Evolutionary conservation across 1,139 yeast genomes (phyloP), one percentile per base, ranked within the genome.

Genomic region (Lodderomyces parapsilosis): DNA sequence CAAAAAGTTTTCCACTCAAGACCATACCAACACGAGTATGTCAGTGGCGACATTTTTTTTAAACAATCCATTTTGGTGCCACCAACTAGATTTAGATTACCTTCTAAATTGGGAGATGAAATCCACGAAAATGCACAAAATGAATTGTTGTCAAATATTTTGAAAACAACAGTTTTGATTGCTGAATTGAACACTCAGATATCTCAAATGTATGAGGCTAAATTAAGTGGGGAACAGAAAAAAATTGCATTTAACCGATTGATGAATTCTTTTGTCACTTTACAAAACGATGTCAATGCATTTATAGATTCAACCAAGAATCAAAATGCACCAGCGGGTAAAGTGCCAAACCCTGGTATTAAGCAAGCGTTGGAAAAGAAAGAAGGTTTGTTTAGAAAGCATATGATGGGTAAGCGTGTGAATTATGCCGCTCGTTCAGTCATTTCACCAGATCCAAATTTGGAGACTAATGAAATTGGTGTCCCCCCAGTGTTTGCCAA

Each of bases 351-450:
- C 40, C 99, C 99, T 2, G 99, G 99, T 72, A 81, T 94, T 57
- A 93, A 94, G 65, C 99, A 94, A 74, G 96, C 96, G 4, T 74
- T 94, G 59, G 99, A 94, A 70, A 93, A 94, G 83, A 94, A 94
- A 65, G 99, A 94, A 70, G 99, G 99, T 64, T 76, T 93, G 54
- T 93, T 93, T 75, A 83, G 99, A 75, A 93, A 91, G 65, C 96
- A 94, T 60, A 93, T 94, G 99, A 94, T 94, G 99, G 99, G 99
- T 65, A 94, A 94, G 76, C 89, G 99, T 74, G 99, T 94, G 48
- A 94, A 94, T 64, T 91, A 87, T 59, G 98, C 99, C 48, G 99
- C 99, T 41, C 88, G 99, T 66, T 91, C 99, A 11, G 99, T 94
- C 56, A 94, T 94, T 68, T 91, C 99, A 6, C 99, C 99, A 4